phyloP scores from a whole-genome alignment of 257 asterid genomes.

The Catharanthus roseus region DNA sequence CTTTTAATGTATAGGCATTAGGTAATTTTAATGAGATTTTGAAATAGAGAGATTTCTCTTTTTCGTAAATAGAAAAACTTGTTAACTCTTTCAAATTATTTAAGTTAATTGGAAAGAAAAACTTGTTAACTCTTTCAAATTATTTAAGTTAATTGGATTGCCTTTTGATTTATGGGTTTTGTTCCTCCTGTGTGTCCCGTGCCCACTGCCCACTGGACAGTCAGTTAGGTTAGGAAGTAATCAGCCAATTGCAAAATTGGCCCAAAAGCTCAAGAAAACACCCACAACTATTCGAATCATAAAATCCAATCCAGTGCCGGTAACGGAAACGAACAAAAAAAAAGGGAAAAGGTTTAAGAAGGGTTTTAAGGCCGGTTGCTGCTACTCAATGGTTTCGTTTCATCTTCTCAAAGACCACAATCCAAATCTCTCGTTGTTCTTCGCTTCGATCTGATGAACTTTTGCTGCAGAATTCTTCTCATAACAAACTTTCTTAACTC shows the following conservation, averaged over 20 bases:
- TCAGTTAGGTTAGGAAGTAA: not conserved
- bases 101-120: too few relatives aligned
- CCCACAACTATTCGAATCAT: too few relatives aligned
- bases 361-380: conserved; percentile 51
- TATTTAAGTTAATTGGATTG: too few relatives aligned
- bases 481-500: not conserved
- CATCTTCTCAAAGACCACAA: not conserved
- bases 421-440: not conserved
- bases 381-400: not conserved
- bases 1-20: too few relatives aligned
- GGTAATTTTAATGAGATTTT: too few relatives aligned
- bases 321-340: not conserved
- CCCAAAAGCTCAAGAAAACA: not conserved
- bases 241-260: not conserved
- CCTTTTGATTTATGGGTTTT: not conserved
- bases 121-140: too few relatives aligned
- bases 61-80: too few relatives aligned
- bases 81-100: too few relatives aligned
- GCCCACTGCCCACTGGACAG: too few relatives aligned
- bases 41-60: too few relatives aligned
- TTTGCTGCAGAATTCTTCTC: not conserved
- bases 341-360: conserved; percentile 45
- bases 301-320: not conserved
- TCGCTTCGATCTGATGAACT: conserved; percentile 5
- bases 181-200: too few relatives aligned